Evolutionary conservation across 768 basidiomycete species (phyloP).

Genomic region (Agrocybe praecox): DNA sequence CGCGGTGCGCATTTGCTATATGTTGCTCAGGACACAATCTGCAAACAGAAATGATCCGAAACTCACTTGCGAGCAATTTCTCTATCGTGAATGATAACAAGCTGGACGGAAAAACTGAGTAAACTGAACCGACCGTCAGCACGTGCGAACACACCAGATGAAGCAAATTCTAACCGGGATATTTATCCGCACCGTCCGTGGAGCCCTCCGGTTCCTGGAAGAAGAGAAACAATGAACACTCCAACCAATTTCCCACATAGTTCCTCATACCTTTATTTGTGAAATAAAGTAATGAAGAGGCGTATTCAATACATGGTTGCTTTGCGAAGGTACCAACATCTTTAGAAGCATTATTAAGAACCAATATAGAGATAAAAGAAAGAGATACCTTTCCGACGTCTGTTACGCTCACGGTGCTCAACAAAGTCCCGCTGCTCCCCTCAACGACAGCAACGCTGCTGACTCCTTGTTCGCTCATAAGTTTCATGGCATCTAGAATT

Average conservation of each 20-base stretch:
- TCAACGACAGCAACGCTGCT: slow-evolving; percentile 81
- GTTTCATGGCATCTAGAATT: slow-evolving; percentile 79
- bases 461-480: slow-evolving; percentile 86
- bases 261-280: slow-evolving; percentile 60
- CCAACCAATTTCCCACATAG: background rate
- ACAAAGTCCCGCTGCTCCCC: slow-evolving; percentile 58
- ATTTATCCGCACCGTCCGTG: slow-evolving; percentile 78
- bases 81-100: slow-evolving; percentile 72
- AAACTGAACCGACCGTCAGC: slow-evolving; percentile 46
- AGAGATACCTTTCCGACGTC: slow-evolving; percentile 71
- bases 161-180: slow-evolving; percentile 54
- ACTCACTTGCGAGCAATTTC: slow-evolving; percentile 82
- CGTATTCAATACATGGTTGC: slow-evolving; percentile 72
- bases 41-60: background rate
- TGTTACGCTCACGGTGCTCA: slow-evolving; percentile 82
- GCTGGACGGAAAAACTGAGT: slow-evolving; percentile 69
- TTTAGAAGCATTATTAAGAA: slow-evolving; percentile 22
- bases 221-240: slow-evolving; percentile 2
- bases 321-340: slow-evolving; percentile 81
- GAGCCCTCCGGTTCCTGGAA: slow-evolving; percentile 69
- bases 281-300: slow-evolving; percentile 73
- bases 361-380: slow-evolving; percentile 3
- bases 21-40: background rate
- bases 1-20: slow-evolving; percentile 77
- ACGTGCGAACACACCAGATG: background rate